Evolutionary conservation across 768 basidiomycete species (phyloP), one percentile per base, ranked within the genome.

Genomic region (Cystobasidium tubakii): DNA sequence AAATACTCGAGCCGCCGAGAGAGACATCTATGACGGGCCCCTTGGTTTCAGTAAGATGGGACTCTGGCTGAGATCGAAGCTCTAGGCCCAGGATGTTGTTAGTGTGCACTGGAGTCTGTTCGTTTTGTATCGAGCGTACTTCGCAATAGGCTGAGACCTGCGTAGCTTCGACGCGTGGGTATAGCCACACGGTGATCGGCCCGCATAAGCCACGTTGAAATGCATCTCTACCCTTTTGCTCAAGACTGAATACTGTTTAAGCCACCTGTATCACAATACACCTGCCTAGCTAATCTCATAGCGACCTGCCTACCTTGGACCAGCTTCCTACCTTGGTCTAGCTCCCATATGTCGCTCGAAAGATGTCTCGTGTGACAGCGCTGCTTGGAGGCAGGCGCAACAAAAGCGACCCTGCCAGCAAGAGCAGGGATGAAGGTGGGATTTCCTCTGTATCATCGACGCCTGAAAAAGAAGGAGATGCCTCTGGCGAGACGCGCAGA

Each of bases 371-470:
- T n/a, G 43, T 67, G 44, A 25, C 46, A 2, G 42, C 66, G 17
- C 34, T 65, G 36, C 36, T 65, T 10, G 43, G 57, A 34, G 63
- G 66, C 44, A 67, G 53, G 31, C 66, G 66, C 43, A 67, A 67
- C 42, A 42, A 67, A 29, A 15, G 25, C 25, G 43, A 27, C 63
- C 9, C 34, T 25, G 27, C 12, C 57, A 60, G 33, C 29, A 60
- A 29, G 33, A 31, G 27, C 57, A 60, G 21, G 15, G 33, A 60
- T 6, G 57, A 60, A 60, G 21, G 33, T 25, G 27, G 57, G 6
- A 29, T 21, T 34, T 15, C 57, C 21, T 60, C 17, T 60, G 21
- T 29, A 54, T 54, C 53, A 54, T 54, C 53, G 2, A 60, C 57
- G 15, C 57, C 57, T 2, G 57, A 60, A 25, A 60, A 60, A 25